Conservation (phyloP, 208 protist genomes). For the Crithidia expoeki region DNA sequence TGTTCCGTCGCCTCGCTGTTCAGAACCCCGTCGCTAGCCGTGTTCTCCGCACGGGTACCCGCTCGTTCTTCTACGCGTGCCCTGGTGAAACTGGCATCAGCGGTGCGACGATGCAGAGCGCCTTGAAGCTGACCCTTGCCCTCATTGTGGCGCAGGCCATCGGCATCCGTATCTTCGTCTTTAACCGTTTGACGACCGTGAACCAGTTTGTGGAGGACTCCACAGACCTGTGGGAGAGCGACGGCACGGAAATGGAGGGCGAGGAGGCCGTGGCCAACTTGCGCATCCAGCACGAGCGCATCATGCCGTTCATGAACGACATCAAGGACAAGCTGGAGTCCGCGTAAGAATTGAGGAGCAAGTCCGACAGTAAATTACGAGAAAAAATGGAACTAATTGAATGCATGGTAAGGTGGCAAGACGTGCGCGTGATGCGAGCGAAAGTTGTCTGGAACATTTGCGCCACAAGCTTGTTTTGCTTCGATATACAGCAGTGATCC, state of each 20-base stretch:
- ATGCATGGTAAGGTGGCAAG: not conserved
- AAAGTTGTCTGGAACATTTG: too few relatives aligned
- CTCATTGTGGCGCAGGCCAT: constrained; percentile 41
- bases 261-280: constrained; percentile 88
- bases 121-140: constrained; percentile 38
- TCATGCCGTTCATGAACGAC: constrained; percentile 91
- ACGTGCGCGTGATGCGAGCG: too few relatives aligned
- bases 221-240: constrained; percentile 81
- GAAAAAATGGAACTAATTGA: not conserved
- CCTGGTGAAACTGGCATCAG: constrained; percentile 79
- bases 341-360: constrained; percentile 14
- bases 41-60: constrained; percentile 24
- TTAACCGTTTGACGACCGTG: constrained; percentile 56
- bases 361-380: not conserved
- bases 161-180: constrained; percentile 51
- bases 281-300: constrained; percentile 87
- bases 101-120: constrained; percentile 51
- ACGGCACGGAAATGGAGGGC: constrained; percentile 82
- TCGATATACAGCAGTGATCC: too few relatives aligned
- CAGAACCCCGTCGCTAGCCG: constrained; percentile 19
- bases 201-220: constrained; percentile 79
- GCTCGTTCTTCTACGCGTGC: constrained; percentile 75
- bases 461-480: too few relatives aligned
- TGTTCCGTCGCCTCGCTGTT: constrained; percentile 64
- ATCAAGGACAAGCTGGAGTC: constrained; percentile 76